Evolutionary conservation across 305 asterid species (phyloP).

Genomic region (Fraxinus angustifolia): DNA sequence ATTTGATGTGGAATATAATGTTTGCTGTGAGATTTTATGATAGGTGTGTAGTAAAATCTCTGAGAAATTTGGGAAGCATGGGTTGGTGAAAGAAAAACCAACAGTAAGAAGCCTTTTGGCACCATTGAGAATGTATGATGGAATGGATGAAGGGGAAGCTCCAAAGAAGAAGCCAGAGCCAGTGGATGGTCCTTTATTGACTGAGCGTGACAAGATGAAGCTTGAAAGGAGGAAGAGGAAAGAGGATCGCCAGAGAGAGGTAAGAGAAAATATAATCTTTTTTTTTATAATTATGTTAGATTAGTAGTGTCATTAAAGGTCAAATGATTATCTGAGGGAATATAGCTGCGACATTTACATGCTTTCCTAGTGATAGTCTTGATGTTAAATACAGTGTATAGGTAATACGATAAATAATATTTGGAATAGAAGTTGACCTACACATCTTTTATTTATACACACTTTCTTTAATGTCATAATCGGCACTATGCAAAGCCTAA

Average conservation of each 20-base stretch:
- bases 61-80: constrained; percentile 92
- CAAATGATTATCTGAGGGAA: background rate
- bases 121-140: constrained; percentile 95
- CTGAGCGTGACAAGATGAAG: constrained; percentile 94
- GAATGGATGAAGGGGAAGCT: constrained; percentile 86
- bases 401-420: background rate
- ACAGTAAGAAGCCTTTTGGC: constrained; percentile 86
- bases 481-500: background rate
- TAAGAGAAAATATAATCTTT: constrained; percentile 21
- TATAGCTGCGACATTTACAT: background rate
- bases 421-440: background rate
- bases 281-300: background rate
- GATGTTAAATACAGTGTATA: background rate
- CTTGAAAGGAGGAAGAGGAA: constrained; percentile 94
- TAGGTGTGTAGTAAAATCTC: constrained; percentile 76
- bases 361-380: background rate
- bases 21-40: constrained; percentile 8
- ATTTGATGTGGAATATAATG: background rate
- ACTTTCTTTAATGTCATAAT: background rate
- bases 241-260: constrained; percentile 98
- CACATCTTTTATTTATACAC: background rate
- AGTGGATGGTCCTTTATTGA: constrained; percentile 86
- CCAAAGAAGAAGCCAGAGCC: constrained; percentile 90
- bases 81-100: constrained; percentile 75
- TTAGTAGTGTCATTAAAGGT: background rate